Base-by-base conservation (phyloP, 2,329 filamentous ascomycete species). In the Stachybotrys elegans region DNA sequence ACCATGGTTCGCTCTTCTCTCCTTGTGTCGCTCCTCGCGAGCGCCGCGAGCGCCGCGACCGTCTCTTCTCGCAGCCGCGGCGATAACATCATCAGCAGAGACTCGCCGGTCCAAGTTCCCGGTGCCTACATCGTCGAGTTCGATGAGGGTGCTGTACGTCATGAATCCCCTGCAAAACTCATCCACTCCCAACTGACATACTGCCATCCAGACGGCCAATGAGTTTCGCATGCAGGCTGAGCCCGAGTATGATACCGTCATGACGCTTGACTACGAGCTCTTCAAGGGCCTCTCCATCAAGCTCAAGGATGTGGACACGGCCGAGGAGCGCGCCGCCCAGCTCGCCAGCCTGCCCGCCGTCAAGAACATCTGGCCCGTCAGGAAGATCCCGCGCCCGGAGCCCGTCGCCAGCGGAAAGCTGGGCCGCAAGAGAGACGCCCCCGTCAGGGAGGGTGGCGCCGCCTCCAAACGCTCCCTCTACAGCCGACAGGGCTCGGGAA, bases 351-450 rank as follows among this genome's bases (percentile, higher is more conserved):
- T 4, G 42, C 49, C 19, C 40, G 39, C 22, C 48, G 42, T 63
- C 41, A 60, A 56, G 48, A 47, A 47, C 9, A 46, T 61, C 16
- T 63, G 59, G 59, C 59, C 61, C 4, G 53, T 62, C 21, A 50
- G 51, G 23, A 50, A 42, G 22, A 48, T 56, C 39, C 37, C 19
- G 12, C 34, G 34, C 6, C 34, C 34, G 5, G n/a, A 7, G 17
- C 17, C 17, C 13, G 34, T 17, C n/a, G n/a, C n/a, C n/a, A n/a
- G n/a, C n/a, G n/a, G n/a, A n/a, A n/a, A n/a, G n/a, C n/a, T n/a
- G n/a, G n/a, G n/a, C n/a, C n/a, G n/a, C n/a, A n/a, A n/a, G n/a
- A n/a, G n/a, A n/a, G n/a, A n/a, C n/a, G n/a, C n/a, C n/a, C n/a
- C n/a, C n/a, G n/a, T n/a, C n/a, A n/a, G n/a, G n/a, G n/a, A n/a